phyloP scores from a whole-genome alignment of 805 yeast species.

The Metschnikowia kofuensis region DNA sequence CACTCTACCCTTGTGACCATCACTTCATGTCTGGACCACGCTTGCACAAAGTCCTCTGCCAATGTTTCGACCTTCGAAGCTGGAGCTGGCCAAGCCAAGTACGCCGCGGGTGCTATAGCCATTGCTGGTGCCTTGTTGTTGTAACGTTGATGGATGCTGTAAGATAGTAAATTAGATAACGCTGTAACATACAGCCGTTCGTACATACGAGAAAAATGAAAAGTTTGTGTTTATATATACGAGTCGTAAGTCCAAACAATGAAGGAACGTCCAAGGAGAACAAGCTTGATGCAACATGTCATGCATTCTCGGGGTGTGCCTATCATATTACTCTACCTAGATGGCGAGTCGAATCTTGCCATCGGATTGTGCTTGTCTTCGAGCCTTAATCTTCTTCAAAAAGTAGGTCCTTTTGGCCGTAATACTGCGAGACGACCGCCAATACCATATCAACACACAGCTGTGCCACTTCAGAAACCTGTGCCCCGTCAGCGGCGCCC shows the following conservation, averaged over 20 bases:
- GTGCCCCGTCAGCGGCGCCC: conserved; percentile 12
- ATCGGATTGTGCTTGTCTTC: too few relatives aligned
- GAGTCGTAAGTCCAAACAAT: too few relatives aligned
- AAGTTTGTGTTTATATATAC: too few relatives aligned
- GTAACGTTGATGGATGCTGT: conserved; percentile 1
- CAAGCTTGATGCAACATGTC: too few relatives aligned
- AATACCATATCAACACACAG: conserved; percentile 32
- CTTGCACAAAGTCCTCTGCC: conserved; percentile 2
- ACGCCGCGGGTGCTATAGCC: conserved; percentile 18
- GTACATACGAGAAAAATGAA: too few relatives aligned
- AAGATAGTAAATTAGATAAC: too few relatives aligned
- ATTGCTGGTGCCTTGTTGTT: conserved; percentile 17
- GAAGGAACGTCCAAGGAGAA: too few relatives aligned
- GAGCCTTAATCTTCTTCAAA: neutral
- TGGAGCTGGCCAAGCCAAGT: conserved; percentile 14
- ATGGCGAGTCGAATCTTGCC: too few relatives aligned
- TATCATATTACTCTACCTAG: too few relatives aligned
- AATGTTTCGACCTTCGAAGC: conserved; percentile 6
- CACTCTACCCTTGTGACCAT: conserved; percentile 25
- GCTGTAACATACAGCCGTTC: too few relatives aligned
- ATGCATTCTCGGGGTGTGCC: too few relatives aligned
- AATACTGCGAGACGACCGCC: conserved; percentile 31
- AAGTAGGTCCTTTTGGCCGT: conserved; percentile 33
- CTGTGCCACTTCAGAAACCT: conserved; percentile 4
- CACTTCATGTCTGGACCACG: conserved; percentile 24